Evolutionary conservation across 1,139 yeast genomes (phyloP).

Genomic region (Blastobotrys aristatus): DNA sequence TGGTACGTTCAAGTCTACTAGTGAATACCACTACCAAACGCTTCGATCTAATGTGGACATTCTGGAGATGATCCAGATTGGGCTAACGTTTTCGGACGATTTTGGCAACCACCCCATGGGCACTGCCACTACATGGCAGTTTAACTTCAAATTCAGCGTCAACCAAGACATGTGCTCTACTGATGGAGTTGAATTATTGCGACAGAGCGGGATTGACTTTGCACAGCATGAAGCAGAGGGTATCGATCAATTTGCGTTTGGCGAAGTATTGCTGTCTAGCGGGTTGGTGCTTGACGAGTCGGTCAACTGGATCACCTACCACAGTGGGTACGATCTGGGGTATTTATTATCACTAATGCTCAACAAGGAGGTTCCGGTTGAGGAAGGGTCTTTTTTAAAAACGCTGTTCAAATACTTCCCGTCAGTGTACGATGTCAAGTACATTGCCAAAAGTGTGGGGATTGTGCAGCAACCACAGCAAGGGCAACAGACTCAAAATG

Average conservation of each 20-base stretch:
- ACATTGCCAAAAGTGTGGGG: slow-evolving; percentile 50
- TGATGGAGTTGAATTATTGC: slow-evolving; percentile 70
- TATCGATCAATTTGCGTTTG: slow-evolving; percentile 72
- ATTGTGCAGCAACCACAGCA: slow-evolving; percentile 35
- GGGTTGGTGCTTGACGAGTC: slow-evolving; percentile 73
- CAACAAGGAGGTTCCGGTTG: slow-evolving; percentile 73
- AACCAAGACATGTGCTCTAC: slow-evolving; percentile 68
- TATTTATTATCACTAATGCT: slow-evolving; percentile 74
- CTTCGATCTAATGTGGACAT: slow-evolving; percentile 87
- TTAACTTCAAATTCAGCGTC: slow-evolving; percentile 80
- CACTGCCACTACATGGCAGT: slow-evolving; percentile 78
- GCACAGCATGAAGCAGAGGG: slow-evolving; percentile 72
- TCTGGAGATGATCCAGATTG: slow-evolving; percentile 78
- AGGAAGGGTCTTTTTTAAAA: slow-evolving; percentile 72
- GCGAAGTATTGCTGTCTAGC: slow-evolving; percentile 78
- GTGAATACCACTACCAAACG: slow-evolving; percentile 95
- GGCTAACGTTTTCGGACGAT: slow-evolving; percentile 76
- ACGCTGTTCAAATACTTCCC: slow-evolving; percentile 76
- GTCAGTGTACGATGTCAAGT: slow-evolving; percentile 76
- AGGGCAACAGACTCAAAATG: slow-evolving; percentile 21
- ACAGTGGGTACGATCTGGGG: slow-evolving; percentile 88
- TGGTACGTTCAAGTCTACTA: slow-evolving; percentile 85
- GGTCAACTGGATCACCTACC: slow-evolving; percentile 87
- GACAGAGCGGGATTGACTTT: slow-evolving; percentile 81
- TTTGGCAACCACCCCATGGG: slow-evolving; percentile 68